A percentile compares a stretch with the other conserved stretches of the same genome.
These are phyloP conservation scores for Periglandula ipomoeae DNA, from an alignment of 2,329 filamentous ascomycete species.

Conservation along the genomic window DNA sequence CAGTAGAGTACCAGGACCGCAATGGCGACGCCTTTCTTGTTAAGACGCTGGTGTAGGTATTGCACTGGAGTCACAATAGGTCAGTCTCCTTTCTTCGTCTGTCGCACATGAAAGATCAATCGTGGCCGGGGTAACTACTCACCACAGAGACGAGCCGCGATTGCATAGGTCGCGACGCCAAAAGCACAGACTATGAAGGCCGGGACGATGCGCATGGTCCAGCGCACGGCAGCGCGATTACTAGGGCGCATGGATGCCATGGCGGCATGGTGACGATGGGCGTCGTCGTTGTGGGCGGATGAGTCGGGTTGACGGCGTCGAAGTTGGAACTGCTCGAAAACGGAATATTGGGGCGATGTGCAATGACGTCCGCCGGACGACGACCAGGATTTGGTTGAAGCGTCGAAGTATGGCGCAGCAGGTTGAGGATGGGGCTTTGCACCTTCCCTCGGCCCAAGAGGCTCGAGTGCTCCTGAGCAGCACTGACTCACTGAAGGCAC, in stretches of 20 bases:
- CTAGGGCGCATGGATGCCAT: constrained; percentile 21
- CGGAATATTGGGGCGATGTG: not conserved
- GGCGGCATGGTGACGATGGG: constrained; percentile 19
- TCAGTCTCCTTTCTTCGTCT: not conserved
- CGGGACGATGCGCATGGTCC: constrained; percentile 53
- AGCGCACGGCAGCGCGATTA: constrained; percentile 21
- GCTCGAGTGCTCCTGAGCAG: too few relatives aligned
- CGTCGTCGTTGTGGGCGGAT: not conserved
- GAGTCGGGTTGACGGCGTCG: not conserved
- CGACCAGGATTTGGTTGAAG: not conserved
- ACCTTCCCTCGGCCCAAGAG: too few relatives aligned
- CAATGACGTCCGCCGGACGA: not conserved
- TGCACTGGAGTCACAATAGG: constrained; percentile 38
- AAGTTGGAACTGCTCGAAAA: not conserved
- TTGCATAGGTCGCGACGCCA: constrained; percentile 61
- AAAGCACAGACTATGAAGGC: constrained; percentile 56
- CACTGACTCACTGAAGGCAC: too few relatives aligned
- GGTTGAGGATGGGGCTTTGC: too few relatives aligned
- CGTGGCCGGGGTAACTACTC: not conserved
- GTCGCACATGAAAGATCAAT: not conserved
- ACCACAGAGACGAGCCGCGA: constrained; percentile 35
- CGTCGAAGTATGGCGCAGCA: too few relatives aligned
- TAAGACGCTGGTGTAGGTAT: constrained; percentile 51
- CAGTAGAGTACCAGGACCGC: constrained; percentile 66
- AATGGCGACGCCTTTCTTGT: constrained; percentile 49